Evolutionary conservation across 169 alveolate species (phyloP).

Genomic region (Eimeria necatrix): DNA sequence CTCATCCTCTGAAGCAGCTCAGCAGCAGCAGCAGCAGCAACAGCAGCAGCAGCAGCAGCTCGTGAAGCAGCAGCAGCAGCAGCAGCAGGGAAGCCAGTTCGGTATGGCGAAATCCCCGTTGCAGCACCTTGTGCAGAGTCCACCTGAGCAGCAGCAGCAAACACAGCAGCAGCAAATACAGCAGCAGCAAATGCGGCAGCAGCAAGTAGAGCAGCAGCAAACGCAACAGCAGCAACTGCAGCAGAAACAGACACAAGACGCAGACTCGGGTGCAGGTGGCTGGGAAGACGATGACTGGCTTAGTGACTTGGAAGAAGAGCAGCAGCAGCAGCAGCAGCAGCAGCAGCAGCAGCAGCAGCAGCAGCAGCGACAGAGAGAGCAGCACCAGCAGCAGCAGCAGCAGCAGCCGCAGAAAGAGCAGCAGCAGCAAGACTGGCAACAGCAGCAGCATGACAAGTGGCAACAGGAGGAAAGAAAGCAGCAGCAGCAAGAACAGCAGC

Average conservation of each 20-base stretch:
- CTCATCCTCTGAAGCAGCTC: not conserved
- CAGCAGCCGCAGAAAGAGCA: conserved; percentile 28
- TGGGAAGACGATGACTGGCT: conserved; percentile 38
- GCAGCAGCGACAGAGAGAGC: not conserved
- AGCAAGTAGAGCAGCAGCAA: too few species aligned
- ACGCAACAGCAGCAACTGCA: too few species aligned
- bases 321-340: conserved; percentile 2
- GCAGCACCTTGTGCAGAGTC: too few species aligned
- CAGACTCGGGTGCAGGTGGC: conserved; percentile 5
- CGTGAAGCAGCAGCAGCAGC: not conserved
- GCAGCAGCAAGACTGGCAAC: too few species aligned
- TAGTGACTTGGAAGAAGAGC: conserved; percentile 6
- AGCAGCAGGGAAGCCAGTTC: too few species aligned
- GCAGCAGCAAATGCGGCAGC: too few species aligned
- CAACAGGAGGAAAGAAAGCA: too few species aligned
- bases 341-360: conserved; percentile 28
- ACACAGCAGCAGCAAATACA: too few species aligned
- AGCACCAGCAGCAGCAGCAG: not conserved
- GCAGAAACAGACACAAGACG: not conserved
- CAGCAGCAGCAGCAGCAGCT: conserved; percentile 14
- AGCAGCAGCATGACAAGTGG: too few species aligned
- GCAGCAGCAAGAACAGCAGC: conserved; percentile 19
- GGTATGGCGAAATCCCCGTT: too few species aligned
- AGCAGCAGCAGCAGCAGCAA: not conserved
- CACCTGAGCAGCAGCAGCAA: too few species aligned